Base-by-base conservation (phyloP, 768 basidiomycete species). In the Paxillus involutus region DNA sequence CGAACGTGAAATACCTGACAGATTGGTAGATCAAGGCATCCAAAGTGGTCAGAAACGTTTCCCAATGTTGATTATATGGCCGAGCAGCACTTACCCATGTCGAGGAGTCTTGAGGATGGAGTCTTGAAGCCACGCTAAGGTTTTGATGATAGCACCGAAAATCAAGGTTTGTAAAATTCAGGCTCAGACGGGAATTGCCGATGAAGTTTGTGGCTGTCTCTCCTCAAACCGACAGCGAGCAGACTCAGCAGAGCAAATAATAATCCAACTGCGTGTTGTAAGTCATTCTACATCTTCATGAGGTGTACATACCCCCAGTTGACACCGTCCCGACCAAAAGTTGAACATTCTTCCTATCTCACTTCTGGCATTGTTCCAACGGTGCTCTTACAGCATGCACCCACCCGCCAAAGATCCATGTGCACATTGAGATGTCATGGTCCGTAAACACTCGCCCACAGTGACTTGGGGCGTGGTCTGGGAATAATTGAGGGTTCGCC, bases 1-100 rank as follows among this genome's bases (percentile, higher is more conserved):
- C 61, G 94, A 85, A 67, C 96, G 89, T 69, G 96, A 91, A 74
- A 98, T 98, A 93, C 95, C 95, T 94, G 64, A 32, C 6, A 51
- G 51, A 61, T 24, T 51, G 36, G 24, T 42, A 35, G 33, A 54
- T 59, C 56, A 14, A 41, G 14, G 17, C 49, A 48, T 37, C 46
- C 21, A 45, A 32, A 16, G 53, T n/a, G 16, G 40, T 67, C 21
- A 66, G 30, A 29, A 12, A 7, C 1, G 19, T 30, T 26, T 50
- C 3, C 39, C 24, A 61, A 49, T 32, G 53, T 43, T 16, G 51
- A 40, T 51, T 54, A 13, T 32, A 30, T 13, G 33, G 40, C 21
- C 51, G 55, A 59, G 65, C 74, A 73, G 70, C 70, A 81, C 85
- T 77, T 52, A 89, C 88, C 88, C 88, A 89, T 90, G 76, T 76